Percentiles rank a stretch among this genome's conserved stretches.
phyloP scores from a whole-genome alignment of 139 green algal species.

The Microglena sp. region DNA sequence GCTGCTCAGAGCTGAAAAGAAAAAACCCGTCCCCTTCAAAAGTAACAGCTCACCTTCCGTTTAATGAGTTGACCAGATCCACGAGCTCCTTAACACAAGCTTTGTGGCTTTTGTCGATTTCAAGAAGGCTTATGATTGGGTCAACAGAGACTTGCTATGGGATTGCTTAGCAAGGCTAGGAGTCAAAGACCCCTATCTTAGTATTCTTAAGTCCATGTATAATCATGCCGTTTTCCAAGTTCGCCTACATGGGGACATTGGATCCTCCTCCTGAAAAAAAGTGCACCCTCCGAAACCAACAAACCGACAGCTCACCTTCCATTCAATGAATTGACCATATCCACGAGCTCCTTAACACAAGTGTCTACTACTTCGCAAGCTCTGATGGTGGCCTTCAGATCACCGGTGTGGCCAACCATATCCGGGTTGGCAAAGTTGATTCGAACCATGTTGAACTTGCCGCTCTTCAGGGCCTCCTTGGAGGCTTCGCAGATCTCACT shows the following conservation, averaged over 20 bases:
- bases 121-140: too few relatives aligned
- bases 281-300: too few relatives aligned
- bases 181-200: too few relatives aligned
- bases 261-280: too few relatives aligned
- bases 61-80: slow-evolving; percentile 28
- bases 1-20: too few relatives aligned
- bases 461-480: slow-evolving; percentile 70
- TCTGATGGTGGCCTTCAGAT: slow-evolving; percentile 52
- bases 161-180: too few relatives aligned
- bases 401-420: slow-evolving; percentile 84
- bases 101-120: too few relatives aligned
- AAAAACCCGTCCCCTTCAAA: too few relatives aligned
- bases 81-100: slow-evolving; percentile 74
- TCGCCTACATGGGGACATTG: too few relatives aligned
- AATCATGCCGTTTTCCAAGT: too few relatives aligned
- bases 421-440: slow-evolving; percentile 83
- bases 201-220: too few relatives aligned
- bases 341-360: slow-evolving; percentile 72
- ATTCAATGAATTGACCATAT: slow-evolving; percentile 26
- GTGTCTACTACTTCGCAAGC: slow-evolving; percentile 63
- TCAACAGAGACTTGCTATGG: too few relatives aligned
- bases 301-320: slow-evolving; percentile 23
- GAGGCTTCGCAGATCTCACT: slow-evolving; percentile 79
- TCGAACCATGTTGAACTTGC: slow-evolving; percentile 55
- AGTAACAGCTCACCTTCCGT: slow-evolving; percentile 22